Evolutionary conservation across 2,329 filamentous ascomycete genomes (phyloP).

Genomic region (Talaromyces sp.): DNA sequence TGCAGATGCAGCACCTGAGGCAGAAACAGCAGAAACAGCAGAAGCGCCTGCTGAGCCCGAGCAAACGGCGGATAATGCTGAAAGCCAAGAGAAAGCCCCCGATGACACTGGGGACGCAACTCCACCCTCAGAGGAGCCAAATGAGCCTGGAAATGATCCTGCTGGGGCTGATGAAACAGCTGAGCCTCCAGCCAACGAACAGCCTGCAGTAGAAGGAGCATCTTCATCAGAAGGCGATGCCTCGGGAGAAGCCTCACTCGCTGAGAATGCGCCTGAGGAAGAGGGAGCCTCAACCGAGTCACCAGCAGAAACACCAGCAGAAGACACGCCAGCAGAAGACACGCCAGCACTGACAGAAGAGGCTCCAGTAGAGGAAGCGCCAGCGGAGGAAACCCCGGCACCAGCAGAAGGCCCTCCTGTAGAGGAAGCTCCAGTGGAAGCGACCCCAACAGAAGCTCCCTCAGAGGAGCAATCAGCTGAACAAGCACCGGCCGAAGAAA

Average conservation of each 20-base stretch:
- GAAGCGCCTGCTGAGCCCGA: conserved; percentile 16
- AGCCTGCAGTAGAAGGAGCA: conserved; percentile 4
- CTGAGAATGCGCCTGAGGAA: conserved; percentile 11
- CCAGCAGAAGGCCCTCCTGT: not conserved
- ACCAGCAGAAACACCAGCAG: conserved; percentile 11
- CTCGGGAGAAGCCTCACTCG: conserved; percentile 1
- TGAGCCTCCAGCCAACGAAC: not conserved
- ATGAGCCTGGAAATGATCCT: not conserved
- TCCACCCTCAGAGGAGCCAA: not conserved
- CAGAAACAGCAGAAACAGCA: conserved; percentile 19
- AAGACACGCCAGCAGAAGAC: not conserved
- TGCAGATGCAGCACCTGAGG: conserved; percentile 22
- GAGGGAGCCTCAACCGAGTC: conserved; percentile 13
- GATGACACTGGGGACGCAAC: not conserved
- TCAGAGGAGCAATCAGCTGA: conserved; percentile 16
- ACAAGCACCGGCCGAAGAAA: conserved; percentile 13
- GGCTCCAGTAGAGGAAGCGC: conserved; percentile 15
- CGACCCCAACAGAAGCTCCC: conserved; percentile 5
- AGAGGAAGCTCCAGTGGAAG: conserved; percentile 11
- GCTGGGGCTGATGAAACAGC: conserved; percentile 6
- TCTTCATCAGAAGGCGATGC: conserved; percentile 9
- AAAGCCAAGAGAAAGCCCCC: conserved; percentile 3
- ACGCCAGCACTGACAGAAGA: conserved; percentile 8
- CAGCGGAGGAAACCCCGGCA: not conserved
- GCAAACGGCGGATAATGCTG: conserved; percentile 19